These are phyloP conservation scores for Moricandia arvensis DNA, from an alignment of 345 rosid genomes.

Conservation along the genomic window DNA sequence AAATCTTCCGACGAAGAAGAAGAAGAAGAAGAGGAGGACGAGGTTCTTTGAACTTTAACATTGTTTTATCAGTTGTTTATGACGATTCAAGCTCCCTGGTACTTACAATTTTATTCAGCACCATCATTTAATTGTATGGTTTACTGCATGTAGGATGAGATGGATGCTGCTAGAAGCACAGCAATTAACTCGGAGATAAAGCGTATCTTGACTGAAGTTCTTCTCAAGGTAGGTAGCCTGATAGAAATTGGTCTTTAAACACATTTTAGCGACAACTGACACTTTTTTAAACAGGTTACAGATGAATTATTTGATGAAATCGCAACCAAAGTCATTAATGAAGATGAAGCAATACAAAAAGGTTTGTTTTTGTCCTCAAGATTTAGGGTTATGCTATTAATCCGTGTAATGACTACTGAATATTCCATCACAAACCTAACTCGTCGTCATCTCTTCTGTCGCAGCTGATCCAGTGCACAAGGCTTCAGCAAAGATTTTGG, in stretches of 20 bases:
- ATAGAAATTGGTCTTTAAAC: constrained; percentile 18
- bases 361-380: constrained; percentile 43
- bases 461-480: constrained; percentile 42
- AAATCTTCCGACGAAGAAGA: constrained; percentile 84
- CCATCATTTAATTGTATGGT: constrained; percentile 9
- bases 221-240: constrained; percentile 61
- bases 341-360: constrained; percentile 59
- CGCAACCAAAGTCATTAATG: constrained; percentile 81
- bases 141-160: constrained; percentile 65
- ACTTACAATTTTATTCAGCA: constrained; percentile 14
- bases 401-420: constrained; percentile 18
- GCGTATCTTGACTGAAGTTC: constrained; percentile 90
- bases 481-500: constrained; percentile 53
- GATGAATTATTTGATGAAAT: constrained; percentile 95
- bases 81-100: constrained; percentile 1
- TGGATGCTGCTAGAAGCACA: constrained; percentile 63
- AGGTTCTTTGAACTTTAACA: constrained; percentile 36
- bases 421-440: constrained; percentile 36
- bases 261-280: constrained; percentile 16
- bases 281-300: constrained; percentile 65
- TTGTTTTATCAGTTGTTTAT: constrained; percentile 3
- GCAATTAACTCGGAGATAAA: constrained; percentile 93
- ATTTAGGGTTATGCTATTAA: neutral
- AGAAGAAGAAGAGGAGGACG: constrained; percentile 77
- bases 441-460: constrained; percentile 40